Evolutionary conservation across 2,329 filamentous ascomycete species (phyloP).

Genomic region (Xylariaceae sp.): DNA sequence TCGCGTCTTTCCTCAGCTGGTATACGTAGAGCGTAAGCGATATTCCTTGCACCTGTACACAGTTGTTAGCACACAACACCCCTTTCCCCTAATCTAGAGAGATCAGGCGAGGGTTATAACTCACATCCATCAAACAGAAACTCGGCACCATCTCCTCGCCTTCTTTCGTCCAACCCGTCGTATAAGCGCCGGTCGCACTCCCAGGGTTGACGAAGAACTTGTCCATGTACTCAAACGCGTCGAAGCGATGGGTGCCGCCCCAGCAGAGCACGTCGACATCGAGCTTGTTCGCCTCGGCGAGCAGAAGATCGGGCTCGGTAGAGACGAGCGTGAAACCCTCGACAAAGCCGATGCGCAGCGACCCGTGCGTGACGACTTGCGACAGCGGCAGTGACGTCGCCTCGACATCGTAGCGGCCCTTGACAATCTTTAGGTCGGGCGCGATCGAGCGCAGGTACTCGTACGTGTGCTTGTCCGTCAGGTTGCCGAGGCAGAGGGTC

Average conservation of each 20-base stretch:
- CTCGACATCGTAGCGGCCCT: slow-evolving; percentile 62
- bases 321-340: slow-evolving; percentile 65
- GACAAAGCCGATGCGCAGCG: slow-evolving; percentile 60
- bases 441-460: slow-evolving; percentile 72
- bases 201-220: slow-evolving; percentile 69
- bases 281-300: slow-evolving; percentile 62
- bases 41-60: slow-evolving; percentile 78
- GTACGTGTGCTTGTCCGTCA: slow-evolving; percentile 74
- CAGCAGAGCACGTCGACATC: slow-evolving; percentile 66
- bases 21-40: slow-evolving; percentile 95
- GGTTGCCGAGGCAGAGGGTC: slow-evolving; percentile 73
- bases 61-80: not conserved
- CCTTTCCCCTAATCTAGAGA: not conserved
- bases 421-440: slow-evolving; percentile 66
- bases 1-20: slow-evolving; percentile 70
- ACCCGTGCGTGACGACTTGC: slow-evolving; percentile 61
- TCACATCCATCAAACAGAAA: slow-evolving; percentile 96
- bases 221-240: slow-evolving; percentile 69
- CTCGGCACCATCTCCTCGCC: slow-evolving; percentile 77
- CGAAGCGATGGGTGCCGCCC: slow-evolving; percentile 63
- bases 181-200: slow-evolving; percentile 59
- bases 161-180: slow-evolving; percentile 52
- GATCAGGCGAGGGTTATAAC: slow-evolving; percentile 36
- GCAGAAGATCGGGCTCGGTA: slow-evolving; percentile 59
- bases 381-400: slow-evolving; percentile 60